Evolutionary conservation across 352 stramenopile species (phyloP), one percentile per base, ranked within the genome.

Genomic region (Globisporangium nodosum): DNA sequence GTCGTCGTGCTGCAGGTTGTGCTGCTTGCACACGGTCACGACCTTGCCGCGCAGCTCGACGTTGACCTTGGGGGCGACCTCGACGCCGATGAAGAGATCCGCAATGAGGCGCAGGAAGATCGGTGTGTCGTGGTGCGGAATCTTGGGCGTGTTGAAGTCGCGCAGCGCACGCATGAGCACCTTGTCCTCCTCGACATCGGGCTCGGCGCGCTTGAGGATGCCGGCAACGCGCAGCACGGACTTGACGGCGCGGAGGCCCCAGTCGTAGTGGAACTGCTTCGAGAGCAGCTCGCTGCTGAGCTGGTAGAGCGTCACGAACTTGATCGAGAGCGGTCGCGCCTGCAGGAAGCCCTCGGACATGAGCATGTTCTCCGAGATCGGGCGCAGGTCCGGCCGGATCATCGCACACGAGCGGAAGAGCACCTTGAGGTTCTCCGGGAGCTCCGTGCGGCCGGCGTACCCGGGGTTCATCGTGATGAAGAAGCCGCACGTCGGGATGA

Each of bases 401-500:
- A 90, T 97, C 69, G 71, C 95, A 63, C 71, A 99, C 66, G 83
- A 94, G 2, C 85, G 84, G 71, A 96, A 96, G n/a, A 97, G 71
- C 60, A 94, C 87, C 58, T 97, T 97, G 1, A 97, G 61, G 52
- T 96, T 97, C 52, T 94, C 87, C 6, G 87, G 87, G 5, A 97
- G 73, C 54, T 97, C 84, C 0, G 82, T 93, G 4, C 85, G 82
- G 12, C 83, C 92, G 12, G 89, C 88, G 54, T 98, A 98, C 7
- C 92, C 92, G 9, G 92, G 92, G 70, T 98, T 98, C 92, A 98
- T 98, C 9, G 92, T 98, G 60, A 98, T 98, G 67, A 97, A 98
- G 69, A 97, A 97, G 5, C 90, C 90, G 49, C 85, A 94, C 1
- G 84, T 96, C 12, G 85, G 85, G 42, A 95, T 94, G 31, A 95